Evolutionary conservation across 1,139 yeast genomes (phyloP), one percentile per base, ranked within the genome.

Genomic region (Candida tunisiensis): DNA sequence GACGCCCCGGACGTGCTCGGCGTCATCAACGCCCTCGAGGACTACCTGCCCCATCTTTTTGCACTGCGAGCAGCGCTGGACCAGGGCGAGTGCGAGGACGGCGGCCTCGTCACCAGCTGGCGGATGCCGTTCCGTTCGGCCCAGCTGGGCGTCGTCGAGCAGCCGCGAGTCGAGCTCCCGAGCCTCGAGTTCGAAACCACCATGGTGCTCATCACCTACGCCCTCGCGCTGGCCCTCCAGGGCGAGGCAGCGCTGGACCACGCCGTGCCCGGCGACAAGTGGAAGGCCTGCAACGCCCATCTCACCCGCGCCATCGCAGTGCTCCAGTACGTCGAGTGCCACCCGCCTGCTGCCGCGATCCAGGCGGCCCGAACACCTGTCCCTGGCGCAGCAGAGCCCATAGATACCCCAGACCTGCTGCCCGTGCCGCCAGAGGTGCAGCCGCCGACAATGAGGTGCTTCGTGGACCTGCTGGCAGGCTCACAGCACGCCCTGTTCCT

Each of bases 1-100:
- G 39, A 37, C 25, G 35, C 32, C n/a, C 42, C 45, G 5, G 50
- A 45, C 22, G 34, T 37, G 19, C 30, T 47, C 15, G 42, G 41
- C 7, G 45, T 49, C n/a, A 37, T 46, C 27, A 47, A 41, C 30
- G 41, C 50, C 3, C 25, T 47, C 13, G 53, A 49, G 20, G 49
- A 45, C 9, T 49, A 47, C 25, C 25, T 49, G n/a, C 50, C 52
- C 1, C 32, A 30, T 19, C 24, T 44, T 16, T 39, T 44, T 26
- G 36, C 43, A 6, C 34, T 46, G 5, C 24, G 30, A 8, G 31
- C 29, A 4, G 38, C 35, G 13, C 15, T 30, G 8, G 12, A 6
- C 11, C 11, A 25, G 5, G 11, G 14, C 9, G 36, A 31, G n/a
- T 21, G 33, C 11, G 29, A 28, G 19, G 38, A 25, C 21, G 26